Base-by-base conservation (phyloP, 495 filamentous ascomycete species). In the Lasiosphaeria hispida region DNA sequence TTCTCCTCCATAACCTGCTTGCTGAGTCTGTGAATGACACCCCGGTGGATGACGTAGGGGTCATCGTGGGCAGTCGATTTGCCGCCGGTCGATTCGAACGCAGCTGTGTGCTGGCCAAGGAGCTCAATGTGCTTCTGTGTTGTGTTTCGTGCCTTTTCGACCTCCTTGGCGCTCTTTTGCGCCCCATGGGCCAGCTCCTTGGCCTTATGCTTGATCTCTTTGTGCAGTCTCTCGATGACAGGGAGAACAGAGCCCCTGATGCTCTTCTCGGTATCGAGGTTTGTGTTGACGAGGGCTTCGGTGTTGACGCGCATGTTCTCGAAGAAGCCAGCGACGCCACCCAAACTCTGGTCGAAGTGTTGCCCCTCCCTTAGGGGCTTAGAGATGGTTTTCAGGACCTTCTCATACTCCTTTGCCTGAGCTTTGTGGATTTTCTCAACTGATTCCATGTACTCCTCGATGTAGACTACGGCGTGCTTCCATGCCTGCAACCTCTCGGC, bases 51-150 rank as follows among this genome's bases (percentile, higher is more conserved):
- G 49, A 97, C 76, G 71, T 97, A 98, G 13, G 95, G 94, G 72
- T 98, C 94, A 33, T 94, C 83, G 4, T 73, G 61, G 6, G 86
- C 77, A 13, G 85, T 80, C 49, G 87, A 66, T 68, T 87, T 89
- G 17, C 81, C 83, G 8, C 85, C 85, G 5, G 78, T 78, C 5
- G 88, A 84, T 58, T 93, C 88, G 67, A 87, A 90, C 5, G 82
- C 68, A 7, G 91, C 90, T 0, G 89, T 84, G 60, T 92, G 82
- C 74, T 93, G 88, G 49, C 88, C 92, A 0, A 97, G 83, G 30
- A 96, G 84, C 72, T 98, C 93, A 53, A 98, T 96, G 62, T 97
- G 90, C 76, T 93, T 96, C 80, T 97, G 94, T 1, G 93, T 97
- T 10, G 75, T 69, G 61, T 84, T 83, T 51, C 95, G 87, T 17